Evolutionary conservation across 768 basidiomycete species (phyloP), one percentile per base, ranked within the genome.

Genomic region (Auricularia sp.): DNA sequence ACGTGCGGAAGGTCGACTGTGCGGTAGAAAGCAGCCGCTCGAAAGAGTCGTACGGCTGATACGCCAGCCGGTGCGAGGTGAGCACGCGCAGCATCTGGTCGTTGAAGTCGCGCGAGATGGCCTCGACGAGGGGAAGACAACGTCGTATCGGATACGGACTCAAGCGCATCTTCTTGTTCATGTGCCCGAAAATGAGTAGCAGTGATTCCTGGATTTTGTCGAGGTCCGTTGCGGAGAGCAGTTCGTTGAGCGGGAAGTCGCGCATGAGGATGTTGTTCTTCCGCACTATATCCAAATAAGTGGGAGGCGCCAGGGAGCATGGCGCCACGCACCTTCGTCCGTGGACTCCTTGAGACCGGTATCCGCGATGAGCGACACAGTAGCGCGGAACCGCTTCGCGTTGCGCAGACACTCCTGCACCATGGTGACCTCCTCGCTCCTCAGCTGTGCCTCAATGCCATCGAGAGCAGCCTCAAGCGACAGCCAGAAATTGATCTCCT

Each of bases 221-320:
- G 1, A 98, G 84, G 74, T 98, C 97, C 2, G 97, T 97, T 0
- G 97, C 94, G 8, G 95, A 93, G 34, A 99, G 83, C 21, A 98
- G 85, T 72, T 98, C 96, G 73, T 99, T 97, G 35, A 99, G 81
- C 0, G 97, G 97, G 70, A 98, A 98, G 72, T 99, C 97, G 77
- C 96, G 97, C 97, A 99, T 98, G 65, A 98, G 82, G 67, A 92
- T 88, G 71, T 99, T 98, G 80, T 98, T 96, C 75, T 97, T 98
- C 80, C 95, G 94, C 11, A 98, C 96, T 42, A 14, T 3, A 0
- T 7, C 8, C 8, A 14, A 14, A 8, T 42, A 1, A 42, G 39
- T 42, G 92, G 69, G 5, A 59, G 11, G 33, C 21, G 11, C 18
- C 1, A 5, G 4, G 59, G 5, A 62, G 63, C 51, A 64, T 18